Base-by-base conservation (phyloP, 768 basidiomycete species). In the Solioccasus polychromus region DNA sequence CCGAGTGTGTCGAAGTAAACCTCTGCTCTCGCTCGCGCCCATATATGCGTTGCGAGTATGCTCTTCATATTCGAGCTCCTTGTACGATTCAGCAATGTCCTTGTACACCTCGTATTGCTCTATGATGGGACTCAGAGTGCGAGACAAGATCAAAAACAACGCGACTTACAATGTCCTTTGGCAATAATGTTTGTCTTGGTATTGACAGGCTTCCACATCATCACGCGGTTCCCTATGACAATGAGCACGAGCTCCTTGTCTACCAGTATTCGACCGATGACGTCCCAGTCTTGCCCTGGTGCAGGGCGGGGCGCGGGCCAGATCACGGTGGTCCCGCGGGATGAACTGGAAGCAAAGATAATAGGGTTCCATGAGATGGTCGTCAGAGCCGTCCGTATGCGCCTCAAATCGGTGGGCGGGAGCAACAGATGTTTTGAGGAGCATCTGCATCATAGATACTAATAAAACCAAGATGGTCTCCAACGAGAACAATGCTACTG, bases 401-500 rank as follows among this genome's bases (percentile, higher is more conserved):
- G 85, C 85, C 53, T 83, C 80, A 43, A 86, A 77, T 42, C 72
- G 76, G 45, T 70, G 68, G 4, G 67, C 50, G 1, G 80, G 75
- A 35, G 31, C 57, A 22, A 63, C 47, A 36, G 47, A 31, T 52
- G 47, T 38, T 50, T 20, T 20, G 59, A 49, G 30, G 35, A n/a
- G n/a, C 15, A 5, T 59, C 42, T 76, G 78, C 85, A 28, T 77
- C 71, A 55, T 83, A 88, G 4, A 88, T 64, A 44, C 72, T 78
- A 35, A 89, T 63, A 32, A 71, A 79, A 2, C 88, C 88, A 20
- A 86, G 68, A 19, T 69, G 66, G 58, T 90, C 84, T 2, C 89
- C 88, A 2, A 68, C 69, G 8, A 89, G 54, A 25, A 89, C 62
- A 57, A 87, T 78, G 55, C 71, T 76, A 10, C 59, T 54, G 40